Percentiles rank a stretch among this genome's conserved stretches.
Evolutionary conservation across 768 basidiomycete species (phyloP).

Genomic region (Hypholoma sublateritium): DNA sequence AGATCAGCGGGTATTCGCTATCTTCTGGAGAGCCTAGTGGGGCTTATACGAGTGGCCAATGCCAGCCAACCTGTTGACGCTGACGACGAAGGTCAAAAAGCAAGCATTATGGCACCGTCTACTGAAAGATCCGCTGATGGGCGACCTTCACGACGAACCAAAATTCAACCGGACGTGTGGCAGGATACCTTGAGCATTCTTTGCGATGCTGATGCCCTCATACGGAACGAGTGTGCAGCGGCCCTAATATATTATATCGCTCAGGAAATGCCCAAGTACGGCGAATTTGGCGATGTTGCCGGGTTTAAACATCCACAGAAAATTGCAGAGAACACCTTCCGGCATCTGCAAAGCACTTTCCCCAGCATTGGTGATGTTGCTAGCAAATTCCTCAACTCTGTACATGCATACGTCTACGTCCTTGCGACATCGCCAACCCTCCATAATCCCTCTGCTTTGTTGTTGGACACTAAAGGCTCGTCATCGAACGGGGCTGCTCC

Average conservation of each 20-base stretch:
- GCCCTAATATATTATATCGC: slow-evolving; percentile 76
- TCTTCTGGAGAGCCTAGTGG: slow-evolving; percentile 67
- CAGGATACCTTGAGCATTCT: slow-evolving; percentile 86
- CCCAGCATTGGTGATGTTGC: slow-evolving; percentile 59
- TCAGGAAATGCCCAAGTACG: slow-evolving; percentile 69
- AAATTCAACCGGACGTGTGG: slow-evolving; percentile 83
- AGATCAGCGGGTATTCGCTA: slow-evolving; percentile 69
- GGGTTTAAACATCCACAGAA: slow-evolving; percentile 45
- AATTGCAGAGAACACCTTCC: slow-evolving; percentile 47
- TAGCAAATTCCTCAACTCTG: slow-evolving; percentile 74
- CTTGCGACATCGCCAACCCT: slow-evolving; percentile 72
- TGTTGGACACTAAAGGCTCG: slow-evolving; percentile 33
- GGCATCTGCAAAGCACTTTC: slow-evolving; percentile 47
- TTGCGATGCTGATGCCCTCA: slow-evolving; percentile 75
- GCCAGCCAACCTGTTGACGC: slow-evolving; percentile 33
- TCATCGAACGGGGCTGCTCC: slow-evolving; percentile 27
- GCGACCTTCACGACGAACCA: slow-evolving; percentile 55
- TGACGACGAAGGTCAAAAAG: background rate
- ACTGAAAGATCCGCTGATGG: slow-evolving; percentile 27
- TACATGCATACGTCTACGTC: slow-evolving; percentile 79
- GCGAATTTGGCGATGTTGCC: slow-evolving; percentile 48
- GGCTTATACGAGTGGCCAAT: slow-evolving; percentile 67
- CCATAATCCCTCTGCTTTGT: slow-evolving; percentile 35
- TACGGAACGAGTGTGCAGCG: slow-evolving; percentile 75
- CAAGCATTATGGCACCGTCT: slow-evolving; percentile 9